phyloP scores from a whole-genome alignment of 495 filamentous ascomycete species.

The Penicillium ochrochloron region DNA sequence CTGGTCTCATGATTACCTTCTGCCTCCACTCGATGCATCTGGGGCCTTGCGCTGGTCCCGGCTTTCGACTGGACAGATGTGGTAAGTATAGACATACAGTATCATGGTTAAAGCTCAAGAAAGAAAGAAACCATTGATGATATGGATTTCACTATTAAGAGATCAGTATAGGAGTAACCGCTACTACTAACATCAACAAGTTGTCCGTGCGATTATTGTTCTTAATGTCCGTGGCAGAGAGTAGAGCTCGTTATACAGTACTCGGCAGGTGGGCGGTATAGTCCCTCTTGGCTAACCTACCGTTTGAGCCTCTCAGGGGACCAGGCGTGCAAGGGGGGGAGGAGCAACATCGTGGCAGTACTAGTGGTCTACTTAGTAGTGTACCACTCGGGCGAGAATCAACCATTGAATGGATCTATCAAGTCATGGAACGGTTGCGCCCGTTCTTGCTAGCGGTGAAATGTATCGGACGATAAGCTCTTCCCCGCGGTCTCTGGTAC shows the following conservation, averaged over 20 bases:
- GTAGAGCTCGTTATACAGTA: conserved; percentile 7
- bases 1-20: conserved; percentile 31
- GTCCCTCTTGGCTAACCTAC: conserved; percentile 21
- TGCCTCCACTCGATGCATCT: conserved; percentile 18
- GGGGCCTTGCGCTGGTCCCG: conserved; percentile 12
- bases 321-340: not conserved
- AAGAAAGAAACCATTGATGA: not conserved
- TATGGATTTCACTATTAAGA: no score
- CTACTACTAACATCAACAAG: no score
- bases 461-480: conserved; percentile 26
- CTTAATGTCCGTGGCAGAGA: not conserved
- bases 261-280: conserved; percentile 1
- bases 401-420: conserved; percentile 7
- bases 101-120: not conserved
- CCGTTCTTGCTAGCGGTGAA: conserved; percentile 16
- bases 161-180: no score
- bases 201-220: no score
- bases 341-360: not conserved
- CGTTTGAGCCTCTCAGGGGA: not conserved
- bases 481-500: not conserved
- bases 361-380: no score
- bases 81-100: not conserved
- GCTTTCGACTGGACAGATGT: conserved; percentile 1
- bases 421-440: conserved; percentile 5
- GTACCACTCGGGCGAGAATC: conserved; percentile 20